These are phyloP conservation scores for Castanea sativa DNA, from an alignment of 306 rosid genomes.

Conservation along the genomic window DNA sequence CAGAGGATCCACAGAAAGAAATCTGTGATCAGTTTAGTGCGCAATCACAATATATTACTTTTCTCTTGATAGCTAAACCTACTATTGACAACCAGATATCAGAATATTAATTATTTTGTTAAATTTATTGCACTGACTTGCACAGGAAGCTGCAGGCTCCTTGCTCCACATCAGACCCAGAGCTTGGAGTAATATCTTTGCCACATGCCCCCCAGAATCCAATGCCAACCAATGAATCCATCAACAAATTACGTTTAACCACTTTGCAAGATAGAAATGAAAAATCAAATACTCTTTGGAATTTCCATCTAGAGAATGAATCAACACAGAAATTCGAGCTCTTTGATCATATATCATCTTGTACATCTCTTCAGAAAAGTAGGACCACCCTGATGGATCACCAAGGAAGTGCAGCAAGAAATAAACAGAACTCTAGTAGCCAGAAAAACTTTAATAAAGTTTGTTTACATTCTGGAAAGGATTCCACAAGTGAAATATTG, in stretches of 20 bases:
- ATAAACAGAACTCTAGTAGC: constrained; percentile 23
- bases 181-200: constrained; percentile 13
- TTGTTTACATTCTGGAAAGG: constrained; percentile 35
- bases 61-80: constrained; percentile 13
- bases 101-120: constrained; percentile 11
- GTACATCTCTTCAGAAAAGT: constrained; percentile 31
- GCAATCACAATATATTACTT: not conserved
- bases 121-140: constrained; percentile 24
- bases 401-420: constrained; percentile 33
- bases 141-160: constrained; percentile 46
- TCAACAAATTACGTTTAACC: constrained; percentile 28
- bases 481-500: constrained; percentile 38
- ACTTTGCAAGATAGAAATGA: constrained; percentile 31
- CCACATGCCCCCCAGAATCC: constrained; percentile 22
- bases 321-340: constrained; percentile 34
- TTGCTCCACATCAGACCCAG: constrained; percentile 17
- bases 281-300: constrained; percentile 25
- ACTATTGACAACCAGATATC: not conserved
- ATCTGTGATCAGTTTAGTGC: constrained; percentile 32
- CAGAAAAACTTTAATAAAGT: constrained; percentile 35
- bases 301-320: constrained; percentile 39
- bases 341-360: constrained; percentile 33
- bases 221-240: constrained; percentile 7
- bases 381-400: constrained; percentile 27
- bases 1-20: constrained; percentile 31